phyloP scores from a whole-genome alignment of 345 rosid species.

The Anacardium occidentale region DNA sequence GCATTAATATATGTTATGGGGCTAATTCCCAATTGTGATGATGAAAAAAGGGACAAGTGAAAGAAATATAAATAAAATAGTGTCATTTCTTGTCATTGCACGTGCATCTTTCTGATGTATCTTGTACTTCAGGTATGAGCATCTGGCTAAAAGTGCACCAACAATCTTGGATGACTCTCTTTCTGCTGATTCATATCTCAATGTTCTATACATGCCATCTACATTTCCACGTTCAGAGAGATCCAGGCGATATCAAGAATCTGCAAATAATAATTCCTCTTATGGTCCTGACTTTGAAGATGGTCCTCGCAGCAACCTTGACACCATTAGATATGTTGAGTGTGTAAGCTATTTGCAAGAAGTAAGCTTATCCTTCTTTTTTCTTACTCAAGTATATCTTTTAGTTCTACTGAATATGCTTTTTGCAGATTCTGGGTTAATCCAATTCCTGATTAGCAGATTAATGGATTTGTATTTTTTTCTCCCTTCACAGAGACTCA shows the following conservation, averaged over 20 bases:
- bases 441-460: neutral
- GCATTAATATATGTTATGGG: neutral
- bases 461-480: neutral
- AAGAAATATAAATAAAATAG: neutral
- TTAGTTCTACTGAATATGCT: neutral
- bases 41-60: neutral
- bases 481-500: neutral
- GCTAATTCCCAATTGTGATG: neutral
- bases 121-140: conserved; percentile 71
- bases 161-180: conserved; percentile 95
- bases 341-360: conserved; percentile 86
- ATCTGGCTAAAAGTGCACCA: conserved; percentile 95
- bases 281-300: conserved; percentile 57
- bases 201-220: conserved; percentile 91
- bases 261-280: conserved; percentile 48
- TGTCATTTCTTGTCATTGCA: neutral
- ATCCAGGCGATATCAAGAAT: conserved; percentile 65
- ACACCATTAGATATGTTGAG: conserved; percentile 66
- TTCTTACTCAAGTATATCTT: neutral
- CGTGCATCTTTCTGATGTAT: conserved; percentile 25
- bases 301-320: conserved; percentile 90
- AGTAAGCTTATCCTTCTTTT: conserved; percentile 40
- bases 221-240: conserved; percentile 95
- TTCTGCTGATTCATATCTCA: conserved; percentile 95
- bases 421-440: neutral